Percentiles rank a stretch among this genome's conserved stretches.
These are phyloP conservation scores for Aspergillus spinulosporus DNA, from an alignment of 2,329 filamentous ascomycete genomes.

Conservation along the genomic window DNA sequence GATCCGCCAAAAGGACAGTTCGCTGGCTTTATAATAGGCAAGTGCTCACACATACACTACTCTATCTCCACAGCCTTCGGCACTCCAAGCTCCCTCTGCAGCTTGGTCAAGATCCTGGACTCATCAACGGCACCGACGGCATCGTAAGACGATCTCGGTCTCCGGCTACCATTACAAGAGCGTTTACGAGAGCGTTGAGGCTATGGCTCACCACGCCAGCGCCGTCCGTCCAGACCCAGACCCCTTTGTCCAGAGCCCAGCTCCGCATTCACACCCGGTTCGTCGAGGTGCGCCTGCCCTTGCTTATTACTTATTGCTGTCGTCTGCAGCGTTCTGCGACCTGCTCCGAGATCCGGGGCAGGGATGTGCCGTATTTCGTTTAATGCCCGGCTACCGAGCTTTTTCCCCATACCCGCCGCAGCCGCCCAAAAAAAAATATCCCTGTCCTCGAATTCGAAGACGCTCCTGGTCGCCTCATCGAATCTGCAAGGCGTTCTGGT, in stretches of 20 bases:
- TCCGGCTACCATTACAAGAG: not conserved
- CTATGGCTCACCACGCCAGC: too few relatives aligned
- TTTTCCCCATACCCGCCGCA: slow-evolving; percentile 19
- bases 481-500: slow-evolving; percentile 5
- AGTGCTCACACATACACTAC: slow-evolving; percentile 10
- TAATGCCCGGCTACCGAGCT: not conserved
- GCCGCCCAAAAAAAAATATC: slow-evolving; percentile 14
- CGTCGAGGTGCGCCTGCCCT: not conserved
- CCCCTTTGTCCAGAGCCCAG: not conserved
- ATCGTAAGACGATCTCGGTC: not conserved
- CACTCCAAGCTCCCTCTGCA: not conserved
- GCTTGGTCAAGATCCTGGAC: not conserved
- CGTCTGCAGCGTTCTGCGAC: slow-evolving; percentile 2
- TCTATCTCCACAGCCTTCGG: slow-evolving; percentile 9
- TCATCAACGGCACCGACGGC: not conserved
- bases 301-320: not conserved
- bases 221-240: too few relatives aligned
- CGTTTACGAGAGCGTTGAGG: too few relatives aligned
- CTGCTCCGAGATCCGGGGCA: slow-evolving; percentile 7
- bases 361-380: slow-evolving; percentile 5
- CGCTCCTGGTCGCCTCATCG: not conserved
- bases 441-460: not conserved
- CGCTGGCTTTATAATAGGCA: slow-evolving; percentile 7
- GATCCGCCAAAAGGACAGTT: not conserved
- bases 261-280: not conserved